These are phyloP conservation scores for Fragaria vesca DNA, from an alignment of 306 rosid species.

Conservation along the genomic window DNA sequence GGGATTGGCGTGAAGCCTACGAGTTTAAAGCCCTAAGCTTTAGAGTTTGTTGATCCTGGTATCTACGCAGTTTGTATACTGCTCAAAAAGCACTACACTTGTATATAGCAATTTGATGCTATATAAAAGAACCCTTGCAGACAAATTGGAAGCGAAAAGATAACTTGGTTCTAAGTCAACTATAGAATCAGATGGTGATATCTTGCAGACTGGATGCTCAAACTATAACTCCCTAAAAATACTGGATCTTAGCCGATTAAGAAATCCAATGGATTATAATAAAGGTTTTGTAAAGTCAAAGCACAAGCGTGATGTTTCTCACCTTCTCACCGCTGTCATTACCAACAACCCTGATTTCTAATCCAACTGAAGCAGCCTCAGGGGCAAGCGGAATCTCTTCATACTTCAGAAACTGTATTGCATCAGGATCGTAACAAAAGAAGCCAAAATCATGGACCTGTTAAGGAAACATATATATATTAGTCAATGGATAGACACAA, in stretches of 20 bases:
- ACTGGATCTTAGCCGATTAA: not conserved
- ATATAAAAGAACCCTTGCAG: not conserved
- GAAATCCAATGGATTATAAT: not conserved
- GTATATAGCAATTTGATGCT: not conserved
- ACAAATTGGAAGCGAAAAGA: not conserved
- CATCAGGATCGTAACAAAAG: conserved; percentile 81
- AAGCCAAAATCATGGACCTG: conserved; percentile 99
- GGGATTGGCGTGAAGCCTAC: no score
- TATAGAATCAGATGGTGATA: not conserved
- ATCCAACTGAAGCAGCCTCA: conserved; percentile 88
- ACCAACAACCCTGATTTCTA: conserved; percentile 95
- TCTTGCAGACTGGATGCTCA: no score
- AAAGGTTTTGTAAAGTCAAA: not conserved
- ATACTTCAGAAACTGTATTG: conserved; percentile 70
- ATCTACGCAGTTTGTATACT: no score
- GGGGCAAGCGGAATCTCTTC: conserved; percentile 94
- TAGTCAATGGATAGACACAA: conserved; percentile 16
- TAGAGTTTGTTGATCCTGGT: no score
- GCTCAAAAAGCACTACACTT: no score
- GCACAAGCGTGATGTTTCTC: conserved; percentile 11
- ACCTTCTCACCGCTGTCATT: conserved; percentile 99
- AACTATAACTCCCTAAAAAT: not conserved
- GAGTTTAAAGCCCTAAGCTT: no score
- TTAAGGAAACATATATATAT: conserved; percentile 19
- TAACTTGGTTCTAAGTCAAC: not conserved